phyloP scores from a whole-genome alignment of 1,284 basidiomycete genomes.

The Rugiboletus extremiorientalis region DNA sequence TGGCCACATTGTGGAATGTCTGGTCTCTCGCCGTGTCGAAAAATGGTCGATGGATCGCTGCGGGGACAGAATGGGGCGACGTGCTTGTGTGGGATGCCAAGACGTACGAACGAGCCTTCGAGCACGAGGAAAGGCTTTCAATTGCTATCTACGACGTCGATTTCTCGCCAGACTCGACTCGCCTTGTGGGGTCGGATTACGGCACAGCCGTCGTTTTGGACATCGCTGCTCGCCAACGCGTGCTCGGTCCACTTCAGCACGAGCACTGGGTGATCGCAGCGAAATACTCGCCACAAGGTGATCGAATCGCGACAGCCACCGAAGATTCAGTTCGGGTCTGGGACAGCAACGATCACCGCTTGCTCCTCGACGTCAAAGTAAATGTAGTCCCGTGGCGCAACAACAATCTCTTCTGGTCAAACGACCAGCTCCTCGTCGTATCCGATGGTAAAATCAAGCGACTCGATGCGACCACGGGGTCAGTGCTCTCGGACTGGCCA shows the following conservation, averaged over 20 bases:
- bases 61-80: not conserved
- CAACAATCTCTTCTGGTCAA: not conserved
- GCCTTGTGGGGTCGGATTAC: not conserved
- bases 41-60: conserved; percentile 8
- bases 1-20: not conserved
- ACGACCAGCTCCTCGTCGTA: not conserved
- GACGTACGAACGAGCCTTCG: not conserved
- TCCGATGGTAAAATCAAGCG: not conserved
- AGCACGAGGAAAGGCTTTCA: not conserved
- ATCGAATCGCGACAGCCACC: not conserved
- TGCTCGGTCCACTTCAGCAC: not conserved
- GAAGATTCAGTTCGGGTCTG: not conserved
- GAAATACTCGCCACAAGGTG: not conserved
- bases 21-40: not conserved
- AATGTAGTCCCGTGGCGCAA: not conserved
- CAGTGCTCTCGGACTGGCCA: not conserved
- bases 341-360: not conserved
- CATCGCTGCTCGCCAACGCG: not conserved
- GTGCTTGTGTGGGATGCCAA: not conserved
- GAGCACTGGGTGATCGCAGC: not conserved
- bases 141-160: not conserved
- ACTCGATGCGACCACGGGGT: not conserved
- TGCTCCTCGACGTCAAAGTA: not conserved
- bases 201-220: not conserved
- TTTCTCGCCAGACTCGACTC: conserved; percentile 13